Evolutionary conservation across 2,329 filamentous ascomycete species (phyloP).

Genomic region (Thielaviopsis ethacetica): DNA sequence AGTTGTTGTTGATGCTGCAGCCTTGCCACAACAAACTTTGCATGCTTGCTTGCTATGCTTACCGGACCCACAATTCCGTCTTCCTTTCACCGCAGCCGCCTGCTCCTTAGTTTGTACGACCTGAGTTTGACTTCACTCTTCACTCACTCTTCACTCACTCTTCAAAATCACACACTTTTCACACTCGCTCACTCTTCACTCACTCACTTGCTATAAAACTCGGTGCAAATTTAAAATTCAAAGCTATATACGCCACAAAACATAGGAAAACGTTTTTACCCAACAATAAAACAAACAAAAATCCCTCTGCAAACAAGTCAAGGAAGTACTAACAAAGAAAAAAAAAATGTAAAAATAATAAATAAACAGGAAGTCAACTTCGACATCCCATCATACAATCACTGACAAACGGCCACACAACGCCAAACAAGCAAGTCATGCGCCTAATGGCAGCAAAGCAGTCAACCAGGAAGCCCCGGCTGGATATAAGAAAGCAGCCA

Average conservation of each 20-base stretch:
- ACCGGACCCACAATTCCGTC: not conserved
- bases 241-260: conserved; percentile 6
- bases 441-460: not conserved
- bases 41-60: not conserved
- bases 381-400: not conserved
- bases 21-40: not conserved
- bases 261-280: conserved; percentile 9
- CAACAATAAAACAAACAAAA: conserved; percentile 6
- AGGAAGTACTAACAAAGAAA: not conserved
- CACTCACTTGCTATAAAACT: too few species aligned
- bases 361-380: not conserved
- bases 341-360: not conserved
- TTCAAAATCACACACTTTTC: not conserved
- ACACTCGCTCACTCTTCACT: too few species aligned
- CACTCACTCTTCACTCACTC: not conserved
- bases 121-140: not conserved
- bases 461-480: too few species aligned
- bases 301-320: not conserved
- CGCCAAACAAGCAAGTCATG: not conserved
- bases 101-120: not conserved
- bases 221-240: too few species aligned
- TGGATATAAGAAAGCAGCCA: not conserved
- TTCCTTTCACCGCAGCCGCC: not conserved
- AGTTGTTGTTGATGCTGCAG: not conserved
- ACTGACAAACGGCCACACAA: not conserved